Percentiles rank a stretch among this genome's conserved stretches.
These are phyloP conservation scores for Dacryopinax spathularia DNA, from an alignment of 768 basidiomycete species.

Conservation along the genomic window DNA sequence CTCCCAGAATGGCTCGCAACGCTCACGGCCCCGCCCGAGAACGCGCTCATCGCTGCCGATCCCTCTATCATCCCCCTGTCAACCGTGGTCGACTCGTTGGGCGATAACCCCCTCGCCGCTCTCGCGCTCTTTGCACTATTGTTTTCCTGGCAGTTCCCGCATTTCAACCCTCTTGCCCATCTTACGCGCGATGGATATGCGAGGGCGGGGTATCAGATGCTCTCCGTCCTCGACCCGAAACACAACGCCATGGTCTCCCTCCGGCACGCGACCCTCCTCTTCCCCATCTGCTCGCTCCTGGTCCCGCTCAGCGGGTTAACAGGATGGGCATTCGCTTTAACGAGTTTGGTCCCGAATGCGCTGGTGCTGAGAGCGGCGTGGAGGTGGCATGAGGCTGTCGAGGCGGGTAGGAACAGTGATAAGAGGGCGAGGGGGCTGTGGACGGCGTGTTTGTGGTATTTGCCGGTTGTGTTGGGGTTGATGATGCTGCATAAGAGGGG, in stretches of 20 bases:
- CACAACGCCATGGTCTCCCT: constrained; percentile 77
- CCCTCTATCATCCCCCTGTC: constrained; percentile 28
- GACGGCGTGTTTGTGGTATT: constrained; percentile 73
- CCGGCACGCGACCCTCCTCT: constrained; percentile 61
- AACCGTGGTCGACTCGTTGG: constrained; percentile 7
- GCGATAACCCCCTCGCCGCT: constrained; percentile 68
- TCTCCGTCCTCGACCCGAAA: constrained; percentile 59
- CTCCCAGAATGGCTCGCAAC: constrained; percentile 44
- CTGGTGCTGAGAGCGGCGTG: constrained; percentile 55
- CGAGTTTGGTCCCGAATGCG: constrained; percentile 59
- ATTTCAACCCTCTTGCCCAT: constrained; percentile 89
- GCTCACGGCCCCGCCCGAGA: constrained; percentile 14
- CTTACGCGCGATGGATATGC: constrained; percentile 79
- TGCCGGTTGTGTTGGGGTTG: constrained; percentile 75
- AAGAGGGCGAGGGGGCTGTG: constrained; percentile 66
- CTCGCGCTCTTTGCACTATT: constrained; percentile 69
- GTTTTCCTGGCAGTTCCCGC: constrained; percentile 97
- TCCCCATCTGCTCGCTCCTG: constrained; percentile 65
- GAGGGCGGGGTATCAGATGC: constrained; percentile 86
- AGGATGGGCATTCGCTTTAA: constrained; percentile 76
- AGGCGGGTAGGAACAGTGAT: constrained; percentile 25
- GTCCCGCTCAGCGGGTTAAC: constrained; percentile 83
- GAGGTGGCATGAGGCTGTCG: constrained; percentile 16
- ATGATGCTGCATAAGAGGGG: constrained; percentile 94
- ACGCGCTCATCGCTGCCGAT: constrained; percentile 24